Evolutionary conservation across 2,329 filamentous ascomycete species (phyloP), one percentile per base, ranked within the genome.

Genomic region (Pseudogymnoascus sp.): DNA sequence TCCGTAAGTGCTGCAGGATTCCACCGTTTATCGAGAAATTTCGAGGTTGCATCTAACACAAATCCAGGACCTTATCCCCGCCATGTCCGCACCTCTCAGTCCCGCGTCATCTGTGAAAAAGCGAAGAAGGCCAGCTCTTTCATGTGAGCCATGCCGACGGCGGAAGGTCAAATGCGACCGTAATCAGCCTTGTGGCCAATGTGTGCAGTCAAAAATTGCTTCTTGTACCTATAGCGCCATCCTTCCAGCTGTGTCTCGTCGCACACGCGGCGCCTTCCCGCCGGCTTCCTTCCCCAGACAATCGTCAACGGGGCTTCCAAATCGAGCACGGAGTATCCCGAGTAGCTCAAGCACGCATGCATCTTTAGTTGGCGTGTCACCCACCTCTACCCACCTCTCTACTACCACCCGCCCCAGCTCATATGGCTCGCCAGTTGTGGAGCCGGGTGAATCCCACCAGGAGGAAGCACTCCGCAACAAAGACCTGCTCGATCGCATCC

Each of bases 81-180:
- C 28, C 49, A 56, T 56, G 49, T 56, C 49, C n/a, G 49, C 21
- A 36, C 49, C 25, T 36, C 49, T 34, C 4, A 56, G 28, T 4
- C 49, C 49, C 9, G 11, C 49, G 11, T 7, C 28, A 56, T 21
- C 49, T 9, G 49, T 21, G 49, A 56, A 56, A 28, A 72, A 70
- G 46, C 67, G 70, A 37, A 67, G 71, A 11, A 63, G 70, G 18
- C 70, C 70, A 34, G 76, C 77, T 3, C 65, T 78, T 25, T 79
- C 78, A 0, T 80, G 78, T 64, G 65, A 62, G 18, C 72, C 76
- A 64, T 80, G 78, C 68, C 72, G 78, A 16, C 74, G 75, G 16
- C 74, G 77, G 38, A 80, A 80, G 68, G 74, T 80, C 69, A 78
- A 77, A 61, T 80, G 78, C 64, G 76, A 80, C 64, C 71, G 77